These are phyloP conservation scores for Pelargonium citronellum DNA, from an alignment of 441 rosid species.

Conservation along the genomic window DNA sequence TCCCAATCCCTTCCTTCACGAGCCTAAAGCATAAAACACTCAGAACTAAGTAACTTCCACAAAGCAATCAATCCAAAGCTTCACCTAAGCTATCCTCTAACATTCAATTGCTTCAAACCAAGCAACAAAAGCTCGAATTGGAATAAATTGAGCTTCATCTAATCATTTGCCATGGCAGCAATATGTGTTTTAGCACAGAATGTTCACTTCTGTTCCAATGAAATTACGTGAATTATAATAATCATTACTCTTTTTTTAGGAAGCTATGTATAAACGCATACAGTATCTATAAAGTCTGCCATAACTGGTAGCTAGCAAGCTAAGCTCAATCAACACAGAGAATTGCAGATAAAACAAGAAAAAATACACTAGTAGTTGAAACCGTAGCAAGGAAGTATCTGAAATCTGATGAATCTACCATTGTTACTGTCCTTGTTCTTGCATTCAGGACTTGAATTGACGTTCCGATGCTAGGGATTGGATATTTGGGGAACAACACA, in stretches of 20 bases:
- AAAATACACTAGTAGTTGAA: neutral
- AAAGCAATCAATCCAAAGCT: neutral
- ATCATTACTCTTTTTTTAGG: neutral
- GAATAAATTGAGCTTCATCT: slow-evolving; percentile 1
- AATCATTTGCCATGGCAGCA: neutral
- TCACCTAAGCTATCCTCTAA: neutral
- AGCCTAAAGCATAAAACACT: slow-evolving; percentile 5
- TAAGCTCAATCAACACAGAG: slow-evolving; percentile 8
- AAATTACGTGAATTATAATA: neutral
- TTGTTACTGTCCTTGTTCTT: slow-evolving; percentile 1
- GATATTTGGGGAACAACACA: neutral
- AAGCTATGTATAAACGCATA: neutral
- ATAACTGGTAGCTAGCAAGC: neutral
- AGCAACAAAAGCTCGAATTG: neutral
- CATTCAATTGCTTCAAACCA: neutral
- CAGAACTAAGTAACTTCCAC: neutral
- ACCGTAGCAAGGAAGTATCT: slow-evolving; percentile 3
- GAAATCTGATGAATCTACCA: slow-evolving; percentile 12
- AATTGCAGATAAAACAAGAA: neutral
- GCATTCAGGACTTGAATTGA: slow-evolving; percentile 8
- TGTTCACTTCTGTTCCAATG: neutral
- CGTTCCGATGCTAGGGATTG: slow-evolving; percentile 9
- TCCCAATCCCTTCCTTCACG: slow-evolving; percentile 13
- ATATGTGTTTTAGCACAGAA: neutral
- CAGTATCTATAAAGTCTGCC: neutral